A percentile compares a stretch with the other conserved stretches of the same genome.
phyloP scores from a whole-genome alignment of 192 early-diverging fungal genomes.

The Gaertneriomyces semiglobifer region DNA sequence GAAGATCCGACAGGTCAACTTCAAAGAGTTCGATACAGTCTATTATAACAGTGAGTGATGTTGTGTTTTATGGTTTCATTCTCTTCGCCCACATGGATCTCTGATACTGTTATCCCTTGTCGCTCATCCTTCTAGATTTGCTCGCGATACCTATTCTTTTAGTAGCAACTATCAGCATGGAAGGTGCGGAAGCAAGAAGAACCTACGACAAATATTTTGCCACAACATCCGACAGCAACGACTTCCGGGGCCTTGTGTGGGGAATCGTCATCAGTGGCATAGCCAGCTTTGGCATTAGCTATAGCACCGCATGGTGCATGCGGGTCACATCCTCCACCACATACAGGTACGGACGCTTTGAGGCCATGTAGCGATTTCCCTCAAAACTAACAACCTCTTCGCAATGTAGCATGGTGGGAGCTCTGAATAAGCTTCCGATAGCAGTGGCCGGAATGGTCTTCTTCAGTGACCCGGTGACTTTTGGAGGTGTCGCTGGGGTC shows the following conservation, averaged over 20 bases:
- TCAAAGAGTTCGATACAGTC: slow-evolving; percentile 98
- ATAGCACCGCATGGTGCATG: slow-evolving; percentile 77
- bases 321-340: slow-evolving; percentile 61
- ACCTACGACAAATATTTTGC: slow-evolving; percentile 37
- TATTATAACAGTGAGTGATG: slow-evolving; percentile 80
- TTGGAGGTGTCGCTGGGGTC: slow-evolving; percentile 81
- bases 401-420: slow-evolving; percentile 82
- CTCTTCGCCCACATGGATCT: not conserved
- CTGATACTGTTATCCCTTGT: not conserved
- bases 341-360: slow-evolving; percentile 37
- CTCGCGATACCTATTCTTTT: slow-evolving; percentile 73
- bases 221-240: slow-evolving; percentile 24
- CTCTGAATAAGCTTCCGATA: slow-evolving; percentile 97
- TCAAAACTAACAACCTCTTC: not conserved
- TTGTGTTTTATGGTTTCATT: not conserved
- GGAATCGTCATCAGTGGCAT: slow-evolving; percentile 78
- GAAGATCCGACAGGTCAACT: slow-evolving; percentile 81
- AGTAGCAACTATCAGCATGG: slow-evolving; percentile 36
- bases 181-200: slow-evolving; percentile 23
- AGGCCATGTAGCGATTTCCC: too few relatives aligned
- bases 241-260: slow-evolving; percentile 42
- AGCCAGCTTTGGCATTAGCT: slow-evolving; percentile 88
- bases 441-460: slow-evolving; percentile 92
- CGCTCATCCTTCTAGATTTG: slow-evolving; percentile 45
- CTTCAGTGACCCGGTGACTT: slow-evolving; percentile 78